A percentile compares a stretch with the other conserved stretches of the same genome.
Evolutionary conservation across 2,329 filamentous ascomycete species (phyloP).

Genomic region (Nigrospora sphaerica): DNA sequence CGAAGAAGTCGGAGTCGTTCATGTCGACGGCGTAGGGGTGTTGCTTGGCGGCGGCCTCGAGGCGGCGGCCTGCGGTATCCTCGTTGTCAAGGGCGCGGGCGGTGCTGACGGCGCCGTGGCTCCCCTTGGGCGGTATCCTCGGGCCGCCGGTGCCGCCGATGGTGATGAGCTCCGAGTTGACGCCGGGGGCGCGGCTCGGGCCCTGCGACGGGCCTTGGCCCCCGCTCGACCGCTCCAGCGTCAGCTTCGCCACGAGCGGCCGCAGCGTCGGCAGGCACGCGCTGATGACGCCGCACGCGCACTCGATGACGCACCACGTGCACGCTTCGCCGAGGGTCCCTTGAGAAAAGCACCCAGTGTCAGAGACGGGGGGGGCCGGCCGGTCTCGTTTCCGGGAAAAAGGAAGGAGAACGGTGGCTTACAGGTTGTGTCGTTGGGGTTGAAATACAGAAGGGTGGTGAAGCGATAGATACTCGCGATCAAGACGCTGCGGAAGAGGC

Average conservation of each 20-base stretch:
- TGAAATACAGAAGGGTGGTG: constrained; percentile 19
- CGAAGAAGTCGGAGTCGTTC: neutral
- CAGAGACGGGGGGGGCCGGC: too few relatives aligned
- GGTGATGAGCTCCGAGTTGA: neutral
- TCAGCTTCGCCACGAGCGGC: constrained; percentile 10
- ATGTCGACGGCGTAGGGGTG: too few relatives aligned
- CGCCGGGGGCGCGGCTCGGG: neutral
- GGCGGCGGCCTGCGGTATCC: too few relatives aligned
- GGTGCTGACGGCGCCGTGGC: neutral
- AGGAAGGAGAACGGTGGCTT: too few relatives aligned
- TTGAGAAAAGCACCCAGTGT: neutral
- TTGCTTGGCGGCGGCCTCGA: too few relatives aligned
- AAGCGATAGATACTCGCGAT: constrained; percentile 22
- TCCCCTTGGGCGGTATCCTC: too few relatives aligned
- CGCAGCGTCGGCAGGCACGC: constrained; percentile 35
- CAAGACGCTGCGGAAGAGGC: constrained; percentile 11
- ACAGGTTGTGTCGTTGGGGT: constrained; percentile 15
- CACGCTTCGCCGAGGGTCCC: constrained; percentile 20
- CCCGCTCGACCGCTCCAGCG: neutral
- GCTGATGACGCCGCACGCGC: constrained; percentile 28
- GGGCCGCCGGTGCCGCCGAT: neutral
- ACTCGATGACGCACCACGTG: constrained; percentile 26
- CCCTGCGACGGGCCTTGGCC: neutral
- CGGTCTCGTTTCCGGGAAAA: neutral
- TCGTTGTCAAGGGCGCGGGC: neutral